Evolutionary conservation across 2,329 filamentous ascomycete species (phyloP), one percentile per base, ranked within the genome.

Genomic region (Cercospora janseana): DNA sequence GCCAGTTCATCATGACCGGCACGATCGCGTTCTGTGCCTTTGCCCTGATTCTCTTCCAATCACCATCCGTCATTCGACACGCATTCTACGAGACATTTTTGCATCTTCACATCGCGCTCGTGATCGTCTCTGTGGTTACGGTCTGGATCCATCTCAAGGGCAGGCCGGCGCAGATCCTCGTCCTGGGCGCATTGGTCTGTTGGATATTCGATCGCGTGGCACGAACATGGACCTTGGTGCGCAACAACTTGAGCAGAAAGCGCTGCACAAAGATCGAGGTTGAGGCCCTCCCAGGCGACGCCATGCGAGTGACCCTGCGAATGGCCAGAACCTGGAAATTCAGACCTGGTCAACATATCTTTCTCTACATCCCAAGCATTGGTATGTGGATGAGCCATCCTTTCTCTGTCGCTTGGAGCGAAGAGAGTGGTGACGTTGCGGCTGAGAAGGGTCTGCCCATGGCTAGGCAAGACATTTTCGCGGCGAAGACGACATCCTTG

Each of bases 41-140:
- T 52, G 69, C 83, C 10, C 76, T 76, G 55, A 78, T 91, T 45
- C 68, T 80, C 31, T 70, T 90, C 48, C 86, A 88, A 60, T 86
- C 87, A 0, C 78, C 80, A 35, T 88, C 85, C 38, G 77, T 85
- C 44, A 70, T 89, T 21, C 79, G 87, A 49, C 87, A 91, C 65
- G 86, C 87, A 12, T 89, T 86, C 64, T 91, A 91, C 67, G 87
- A 91, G 69, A 80, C 77, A 2, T 91, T 91, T 76, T 81, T 90
- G 68, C 72, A 86, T 49, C 64, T 86, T 26, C 87, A 92, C 69
- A 87, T 89, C 51, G 62, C 75, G 3, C 75, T 82, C 18, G 86
- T 82, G 26, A 75, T 79, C 13, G 64, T 81, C 12, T 72, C 80
- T 6, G 70, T 88, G 48, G 76, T 79, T 31, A 84, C 79, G 8